Percentiles rank a stretch among this genome's conserved stretches.
These are phyloP conservation scores for Pulveroboletus sp. DNA, from an alignment of 768 basidiomycete genomes.

Conservation along the genomic window DNA sequence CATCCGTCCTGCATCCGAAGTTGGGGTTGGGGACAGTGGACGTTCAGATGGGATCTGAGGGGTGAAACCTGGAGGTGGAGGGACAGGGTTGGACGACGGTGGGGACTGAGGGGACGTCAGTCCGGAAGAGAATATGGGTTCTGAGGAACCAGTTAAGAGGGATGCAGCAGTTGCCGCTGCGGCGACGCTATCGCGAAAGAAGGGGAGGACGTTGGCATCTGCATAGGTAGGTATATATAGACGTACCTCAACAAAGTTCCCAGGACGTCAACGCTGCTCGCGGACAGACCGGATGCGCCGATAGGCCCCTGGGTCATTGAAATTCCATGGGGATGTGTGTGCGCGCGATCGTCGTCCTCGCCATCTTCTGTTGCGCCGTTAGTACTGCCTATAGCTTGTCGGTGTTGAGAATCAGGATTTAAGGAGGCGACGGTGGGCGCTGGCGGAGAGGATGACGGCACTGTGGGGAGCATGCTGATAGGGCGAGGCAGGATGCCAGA, in stretches of 20 bases:
- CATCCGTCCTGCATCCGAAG: conserved; percentile 41
- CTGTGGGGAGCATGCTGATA: conserved; percentile 29
- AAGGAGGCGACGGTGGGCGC: conserved; percentile 7
- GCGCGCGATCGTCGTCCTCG: conserved; percentile 16
- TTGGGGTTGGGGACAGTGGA: conserved; percentile 41
- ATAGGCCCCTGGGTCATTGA: conserved; percentile 26
- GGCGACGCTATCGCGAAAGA: conserved; percentile 56
- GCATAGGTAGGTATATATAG: neutral
- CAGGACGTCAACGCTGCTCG: conserved; percentile 76
- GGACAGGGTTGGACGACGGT: conserved; percentile 12
- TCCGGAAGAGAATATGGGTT: conserved; percentile 58
- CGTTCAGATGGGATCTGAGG: conserved; percentile 26
- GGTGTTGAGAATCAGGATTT: conserved; percentile 1
- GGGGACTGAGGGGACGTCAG: conserved; percentile 38
- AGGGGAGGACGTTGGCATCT: neutral
- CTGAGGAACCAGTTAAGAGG: conserved; percentile 67
- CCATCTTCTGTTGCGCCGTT: conserved; percentile 7
- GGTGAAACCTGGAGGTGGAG: conserved; percentile 10
- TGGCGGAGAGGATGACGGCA: conserved; percentile 8
- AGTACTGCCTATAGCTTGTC: neutral
- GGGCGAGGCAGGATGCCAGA: conserved; percentile 40
- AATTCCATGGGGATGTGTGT: conserved; percentile 19
- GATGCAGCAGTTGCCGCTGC: conserved; percentile 92
- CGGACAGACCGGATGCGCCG: conserved; percentile 45
- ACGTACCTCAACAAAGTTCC: conserved; percentile 77